Conservation (phyloP, 345 rosid species). For the Salix koriyanagi region DNA sequence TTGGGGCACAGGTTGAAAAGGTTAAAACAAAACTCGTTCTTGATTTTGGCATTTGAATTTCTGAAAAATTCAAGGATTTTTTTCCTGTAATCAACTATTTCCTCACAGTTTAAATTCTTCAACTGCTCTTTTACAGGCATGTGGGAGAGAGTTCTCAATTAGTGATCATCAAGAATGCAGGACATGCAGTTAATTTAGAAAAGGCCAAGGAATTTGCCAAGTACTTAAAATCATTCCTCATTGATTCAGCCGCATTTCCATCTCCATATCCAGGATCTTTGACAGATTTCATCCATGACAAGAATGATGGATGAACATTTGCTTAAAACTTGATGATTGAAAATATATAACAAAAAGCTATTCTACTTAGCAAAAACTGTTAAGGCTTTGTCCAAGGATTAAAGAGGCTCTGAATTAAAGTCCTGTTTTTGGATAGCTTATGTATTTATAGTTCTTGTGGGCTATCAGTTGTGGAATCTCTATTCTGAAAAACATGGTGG, state of each 20-base stretch:
- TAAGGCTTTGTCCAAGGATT: too few species aligned
- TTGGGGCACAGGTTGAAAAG: constrained; percentile 48
- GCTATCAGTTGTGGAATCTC: background rate
- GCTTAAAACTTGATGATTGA: background rate
- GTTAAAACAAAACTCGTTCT: constrained; percentile 4
- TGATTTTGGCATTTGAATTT: background rate
- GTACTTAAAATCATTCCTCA: constrained; percentile 40
- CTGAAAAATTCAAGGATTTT: background rate
- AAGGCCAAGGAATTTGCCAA: constrained; percentile 44
- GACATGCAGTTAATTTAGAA: constrained; percentile 57
- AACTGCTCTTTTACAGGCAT: constrained; percentile 13
- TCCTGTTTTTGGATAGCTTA: background rate
- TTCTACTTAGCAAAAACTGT: background rate
- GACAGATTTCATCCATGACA: background rate
- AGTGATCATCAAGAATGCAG: constrained; percentile 24
- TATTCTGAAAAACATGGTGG: background rate
- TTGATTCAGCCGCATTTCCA: background rate
- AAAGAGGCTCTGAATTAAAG: too few species aligned
- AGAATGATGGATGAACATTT: background rate
- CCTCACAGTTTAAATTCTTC: background rate
- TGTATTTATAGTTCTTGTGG: background rate
- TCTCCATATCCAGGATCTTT: background rate
- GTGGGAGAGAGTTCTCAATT: constrained; percentile 24
- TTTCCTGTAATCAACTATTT: background rate
- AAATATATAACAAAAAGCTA: background rate